Conservation (phyloP, 176 grass and related monocot genomes). For the Miscanthus lutarioriparius region DNA sequence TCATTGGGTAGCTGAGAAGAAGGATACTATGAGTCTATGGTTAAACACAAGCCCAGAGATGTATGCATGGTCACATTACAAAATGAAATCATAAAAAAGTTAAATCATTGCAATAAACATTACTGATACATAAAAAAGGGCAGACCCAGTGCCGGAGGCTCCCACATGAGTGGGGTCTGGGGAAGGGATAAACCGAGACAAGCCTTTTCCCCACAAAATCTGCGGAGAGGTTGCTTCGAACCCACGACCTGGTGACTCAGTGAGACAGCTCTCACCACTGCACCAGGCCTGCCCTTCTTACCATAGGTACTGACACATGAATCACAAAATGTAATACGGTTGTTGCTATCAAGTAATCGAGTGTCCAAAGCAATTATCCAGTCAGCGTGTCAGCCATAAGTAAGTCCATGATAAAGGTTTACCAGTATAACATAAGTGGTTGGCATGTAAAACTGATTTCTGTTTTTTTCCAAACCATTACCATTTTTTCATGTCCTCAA, state of each 20-base stretch:
- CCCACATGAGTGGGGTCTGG: too few relatives aligned
- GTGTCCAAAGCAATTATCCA: not conserved
- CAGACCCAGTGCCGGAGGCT: too few relatives aligned
- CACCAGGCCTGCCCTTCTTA: too few relatives aligned
- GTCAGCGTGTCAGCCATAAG: not conserved
- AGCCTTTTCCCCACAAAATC: too few relatives aligned
- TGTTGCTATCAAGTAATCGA: not conserved
- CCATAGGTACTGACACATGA: not conserved
- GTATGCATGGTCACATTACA: not conserved
- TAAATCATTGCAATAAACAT: not conserved
- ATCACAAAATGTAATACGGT: not conserved
- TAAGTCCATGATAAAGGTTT: slow-evolving; percentile 27
- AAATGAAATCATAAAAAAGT: not conserved
- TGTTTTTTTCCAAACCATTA: slow-evolving; percentile 30
- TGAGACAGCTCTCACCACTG: too few relatives aligned
- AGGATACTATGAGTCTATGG: slow-evolving; percentile 21
- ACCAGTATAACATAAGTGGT: slow-evolving; percentile 39
- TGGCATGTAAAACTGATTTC: slow-evolving; percentile 23
- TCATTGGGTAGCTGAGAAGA: slow-evolving; percentile 79
- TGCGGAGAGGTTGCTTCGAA: too few relatives aligned
- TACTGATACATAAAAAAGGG: not conserved
- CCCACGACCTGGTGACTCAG: too few relatives aligned
- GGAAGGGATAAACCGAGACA: too few relatives aligned
- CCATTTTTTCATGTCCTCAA: slow-evolving; percentile 96
- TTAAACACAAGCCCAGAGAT: slow-evolving; percentile 6